Evolutionary conservation across 2,329 filamentous ascomycete species (phyloP).

Genomic region (Gliomastix tumulicola): DNA sequence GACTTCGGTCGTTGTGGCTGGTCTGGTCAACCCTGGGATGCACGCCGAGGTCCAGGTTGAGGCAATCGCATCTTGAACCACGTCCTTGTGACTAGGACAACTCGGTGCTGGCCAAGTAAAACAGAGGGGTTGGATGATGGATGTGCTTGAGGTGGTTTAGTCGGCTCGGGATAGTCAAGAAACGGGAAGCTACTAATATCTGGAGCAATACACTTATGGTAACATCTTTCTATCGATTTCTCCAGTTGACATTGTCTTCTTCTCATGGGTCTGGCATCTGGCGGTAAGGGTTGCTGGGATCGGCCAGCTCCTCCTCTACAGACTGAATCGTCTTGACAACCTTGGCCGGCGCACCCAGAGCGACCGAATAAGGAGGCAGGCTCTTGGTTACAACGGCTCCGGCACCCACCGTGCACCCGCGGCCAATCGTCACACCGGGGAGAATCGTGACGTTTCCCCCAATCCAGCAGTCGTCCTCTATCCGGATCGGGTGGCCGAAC

Average conservation of each 20-base stretch:
- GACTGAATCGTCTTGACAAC: conserved; percentile 38
- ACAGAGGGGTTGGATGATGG: no score
- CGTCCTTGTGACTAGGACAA: no score
- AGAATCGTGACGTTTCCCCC: conserved; percentile 41
- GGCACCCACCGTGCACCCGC: conserved; percentile 42
- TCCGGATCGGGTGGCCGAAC: conserved; percentile 35
- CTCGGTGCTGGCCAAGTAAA: no score
- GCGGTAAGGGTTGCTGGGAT: conserved; percentile 14
- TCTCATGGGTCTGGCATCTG: conserved; percentile 12
- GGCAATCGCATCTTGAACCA: conserved; percentile 7
- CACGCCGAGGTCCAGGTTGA: conserved; percentile 10
- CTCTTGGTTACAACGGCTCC: conserved; percentile 43
- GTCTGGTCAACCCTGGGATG: conserved; percentile 9
- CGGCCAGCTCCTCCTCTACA: conserved; percentile 15
- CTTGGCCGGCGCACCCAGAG: conserved; percentile 37
- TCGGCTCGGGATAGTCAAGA: no score
- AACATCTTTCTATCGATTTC: no score
- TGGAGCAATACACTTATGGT: no score
- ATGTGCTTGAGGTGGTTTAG: no score
- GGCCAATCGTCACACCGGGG: conserved; percentile 44
- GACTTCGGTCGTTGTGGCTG: conserved; percentile 10
- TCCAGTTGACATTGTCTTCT: no score
- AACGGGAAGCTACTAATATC: no score
- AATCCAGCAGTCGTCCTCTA: conserved; percentile 50
- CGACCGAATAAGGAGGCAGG: conserved; percentile 39